Percentiles rank a stretch among this genome's conserved stretches.
phyloP scores from a whole-genome alignment of 2,329 filamentous ascomycete species.

The Pseudocercospora vitis region DNA sequence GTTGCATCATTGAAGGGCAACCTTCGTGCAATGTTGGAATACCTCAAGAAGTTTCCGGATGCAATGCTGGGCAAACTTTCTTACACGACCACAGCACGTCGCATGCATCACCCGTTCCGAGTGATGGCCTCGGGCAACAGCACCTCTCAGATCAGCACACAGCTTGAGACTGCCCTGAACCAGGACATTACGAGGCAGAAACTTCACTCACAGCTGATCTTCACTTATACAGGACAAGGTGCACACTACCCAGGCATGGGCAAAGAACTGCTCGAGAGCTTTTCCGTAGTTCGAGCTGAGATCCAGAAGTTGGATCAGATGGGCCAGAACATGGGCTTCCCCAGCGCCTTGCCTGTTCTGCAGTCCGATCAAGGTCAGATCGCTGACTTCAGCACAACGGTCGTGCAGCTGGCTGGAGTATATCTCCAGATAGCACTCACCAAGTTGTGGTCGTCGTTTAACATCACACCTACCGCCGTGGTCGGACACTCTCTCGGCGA shows the following conservation, averaged over 20 bases:
- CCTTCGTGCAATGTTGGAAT: not conserved
- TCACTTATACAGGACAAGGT: not conserved
- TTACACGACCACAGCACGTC: slow-evolving; percentile 3
- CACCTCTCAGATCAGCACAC: too few species aligned
- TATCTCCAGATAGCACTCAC: slow-evolving; percentile 14
- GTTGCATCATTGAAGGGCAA: not conserved
- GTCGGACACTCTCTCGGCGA: slow-evolving; percentile 25
- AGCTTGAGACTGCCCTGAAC: not conserved
- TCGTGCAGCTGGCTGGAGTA: slow-evolving; percentile 35
- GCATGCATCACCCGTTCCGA: not conserved
- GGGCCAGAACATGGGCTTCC: not conserved
- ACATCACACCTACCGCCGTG: slow-evolving; percentile 18
- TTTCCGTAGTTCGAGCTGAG: not conserved
- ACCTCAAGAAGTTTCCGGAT: not conserved
- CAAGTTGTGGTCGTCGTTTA: not conserved
- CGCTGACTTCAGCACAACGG: too few species aligned
- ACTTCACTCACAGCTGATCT: not conserved
- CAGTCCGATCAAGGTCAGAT: not conserved
- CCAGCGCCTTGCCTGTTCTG: not conserved
- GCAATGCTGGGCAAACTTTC: not conserved
- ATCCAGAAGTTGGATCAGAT: not conserved
- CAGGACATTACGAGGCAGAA: not conserved
- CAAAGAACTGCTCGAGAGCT: not conserved
- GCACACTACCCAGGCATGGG: not conserved
- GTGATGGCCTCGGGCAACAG: not conserved